Conservation (phyloP, 331 rosid genomes). For the Arachis monticola region DNA sequence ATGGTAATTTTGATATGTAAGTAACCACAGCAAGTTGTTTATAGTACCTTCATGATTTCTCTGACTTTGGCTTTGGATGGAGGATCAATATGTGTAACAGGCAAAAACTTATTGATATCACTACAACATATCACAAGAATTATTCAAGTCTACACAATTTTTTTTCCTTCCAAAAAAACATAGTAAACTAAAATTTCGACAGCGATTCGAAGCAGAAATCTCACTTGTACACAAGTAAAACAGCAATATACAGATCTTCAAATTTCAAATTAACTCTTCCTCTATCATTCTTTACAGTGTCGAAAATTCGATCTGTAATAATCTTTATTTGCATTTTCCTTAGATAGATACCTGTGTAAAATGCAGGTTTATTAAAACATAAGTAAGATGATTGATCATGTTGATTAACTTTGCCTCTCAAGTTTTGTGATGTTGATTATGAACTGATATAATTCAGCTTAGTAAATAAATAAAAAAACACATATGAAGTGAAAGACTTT, state of each 20-base stretch:
- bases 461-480: no score
- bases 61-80: constrained; percentile 65
- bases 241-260: constrained; percentile 85
- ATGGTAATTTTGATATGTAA: background rate
- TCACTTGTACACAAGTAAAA: constrained; percentile 89
- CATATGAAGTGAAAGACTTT: no score
- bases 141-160: constrained; percentile 1
- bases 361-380: background rate
- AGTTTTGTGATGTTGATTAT: background rate
- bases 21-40: constrained; percentile 10
- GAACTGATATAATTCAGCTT: background rate
- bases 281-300: constrained; percentile 41
- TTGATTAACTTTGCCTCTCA: background rate
- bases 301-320: constrained; percentile 68
- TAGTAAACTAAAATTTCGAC: constrained; percentile 11
- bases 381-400: background rate
- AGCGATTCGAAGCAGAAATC: constrained; percentile 26
- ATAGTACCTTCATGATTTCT: constrained; percentile 63
- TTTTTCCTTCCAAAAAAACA: background rate
- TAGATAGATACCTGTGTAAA: constrained; percentile 74
- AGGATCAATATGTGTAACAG: constrained; percentile 88
- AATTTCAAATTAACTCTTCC: constrained; percentile 54
- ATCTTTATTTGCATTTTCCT: constrained; percentile 57
- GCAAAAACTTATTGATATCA: constrained; percentile 79
- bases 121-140: constrained; percentile 48